phyloP scores from a whole-genome alignment of 129 eudicot species.

The Saposhnikovia divaricata region DNA sequence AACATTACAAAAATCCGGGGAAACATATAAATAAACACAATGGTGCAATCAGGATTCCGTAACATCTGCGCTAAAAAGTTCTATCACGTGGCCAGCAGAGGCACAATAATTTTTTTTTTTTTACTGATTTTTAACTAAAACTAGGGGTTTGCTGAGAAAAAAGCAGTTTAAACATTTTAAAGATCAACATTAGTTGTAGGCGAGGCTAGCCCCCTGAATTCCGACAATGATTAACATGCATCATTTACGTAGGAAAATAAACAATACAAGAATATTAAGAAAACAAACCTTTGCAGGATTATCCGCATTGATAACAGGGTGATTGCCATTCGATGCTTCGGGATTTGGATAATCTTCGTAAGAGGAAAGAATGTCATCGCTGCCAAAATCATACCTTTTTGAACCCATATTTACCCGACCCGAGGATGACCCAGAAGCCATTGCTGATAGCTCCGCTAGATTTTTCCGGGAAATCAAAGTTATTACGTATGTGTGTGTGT shows the following conservation, averaged over 20 bases:
- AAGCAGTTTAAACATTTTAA: too few species aligned
- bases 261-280: not conserved
- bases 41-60: too few species aligned
- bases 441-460: constrained; percentile 4
- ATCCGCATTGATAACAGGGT: constrained; percentile 34
- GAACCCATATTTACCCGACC: constrained; percentile 30
- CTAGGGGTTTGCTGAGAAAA: too few species aligned
- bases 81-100: too few species aligned
- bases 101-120: too few species aligned
- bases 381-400: constrained; percentile 60
- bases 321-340: constrained; percentile 44
- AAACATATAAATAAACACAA: too few species aligned
- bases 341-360: constrained; percentile 68
- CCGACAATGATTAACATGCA: not conserved
- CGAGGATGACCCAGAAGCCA: constrained; percentile 92
- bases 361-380: constrained; percentile 82
- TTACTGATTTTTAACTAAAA: too few species aligned
- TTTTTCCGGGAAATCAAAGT: not conserved
- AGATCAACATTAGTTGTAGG: too few species aligned
- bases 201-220: too few species aligned
- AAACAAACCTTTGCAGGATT: constrained; percentile 49
- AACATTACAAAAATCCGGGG: too few species aligned
- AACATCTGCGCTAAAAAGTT: too few species aligned
- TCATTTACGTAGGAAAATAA: not conserved
- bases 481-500: too few species aligned